phyloP scores from a whole-genome alignment of 805 yeast species.

The Myxozyma lipomycoides region DNA sequence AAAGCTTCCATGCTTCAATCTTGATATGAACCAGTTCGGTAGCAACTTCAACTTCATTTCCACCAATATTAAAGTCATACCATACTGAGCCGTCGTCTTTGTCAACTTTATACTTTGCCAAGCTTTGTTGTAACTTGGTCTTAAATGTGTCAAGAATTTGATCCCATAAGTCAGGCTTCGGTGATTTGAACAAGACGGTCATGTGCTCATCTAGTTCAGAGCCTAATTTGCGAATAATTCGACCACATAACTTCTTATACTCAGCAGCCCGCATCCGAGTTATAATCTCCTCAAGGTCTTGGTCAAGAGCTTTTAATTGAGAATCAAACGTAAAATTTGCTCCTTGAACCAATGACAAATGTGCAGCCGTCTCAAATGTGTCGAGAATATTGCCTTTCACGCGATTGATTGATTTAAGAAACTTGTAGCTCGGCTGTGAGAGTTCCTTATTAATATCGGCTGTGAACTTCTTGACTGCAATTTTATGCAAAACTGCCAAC shows the following conservation, averaged over 20 bases:
- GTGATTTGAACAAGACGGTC: constrained; percentile 14
- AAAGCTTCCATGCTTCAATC: constrained; percentile 59
- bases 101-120: constrained; percentile 7
- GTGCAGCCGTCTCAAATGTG: constrained; percentile 37
- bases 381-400: constrained; percentile 30
- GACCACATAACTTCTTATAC: constrained; percentile 40
- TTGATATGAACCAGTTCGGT: constrained; percentile 45
- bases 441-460: constrained; percentile 14
- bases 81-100: constrained; percentile 25
- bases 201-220: constrained; percentile 24
- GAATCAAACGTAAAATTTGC: constrained; percentile 35
- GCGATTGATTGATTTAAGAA: constrained; percentile 33
- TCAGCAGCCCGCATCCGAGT: constrained; percentile 42
- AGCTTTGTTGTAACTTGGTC: constrained; percentile 34
- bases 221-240: constrained; percentile 10
- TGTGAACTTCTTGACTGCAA: constrained; percentile 36
- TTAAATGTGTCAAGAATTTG: constrained; percentile 41
- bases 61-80: constrained; percentile 67
- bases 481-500: constrained; percentile 40
- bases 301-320: constrained; percentile 39
- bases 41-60: constrained; percentile 40
- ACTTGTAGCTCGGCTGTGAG: constrained; percentile 22
- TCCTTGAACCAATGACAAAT: constrained; percentile 38
- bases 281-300: constrained; percentile 34
- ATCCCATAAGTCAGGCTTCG: constrained; percentile 56